A percentile compares a stretch with the other conserved stretches of the same genome.
phyloP scores from a whole-genome alignment of 306 rosid species.

The Trifolium subterraneum region DNA sequence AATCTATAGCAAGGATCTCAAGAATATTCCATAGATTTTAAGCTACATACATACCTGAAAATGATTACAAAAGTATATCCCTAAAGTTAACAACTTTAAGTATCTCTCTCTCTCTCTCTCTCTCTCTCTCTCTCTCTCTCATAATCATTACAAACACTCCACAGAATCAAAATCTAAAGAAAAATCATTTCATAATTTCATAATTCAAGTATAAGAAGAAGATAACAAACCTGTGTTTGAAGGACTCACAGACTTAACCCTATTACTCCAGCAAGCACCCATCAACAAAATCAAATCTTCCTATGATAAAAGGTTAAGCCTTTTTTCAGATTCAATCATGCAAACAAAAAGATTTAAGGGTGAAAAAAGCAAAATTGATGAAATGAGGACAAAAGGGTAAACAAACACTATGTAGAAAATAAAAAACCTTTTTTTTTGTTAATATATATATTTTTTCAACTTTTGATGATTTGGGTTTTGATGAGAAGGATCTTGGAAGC shows the following conservation, averaged over 20 bases:
- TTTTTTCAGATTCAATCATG: constrained; percentile 41
- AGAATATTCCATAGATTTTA: constrained; percentile 28
- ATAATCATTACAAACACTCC: constrained; percentile 22
- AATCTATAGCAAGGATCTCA: constrained; percentile 44
- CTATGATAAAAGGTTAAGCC: constrained; percentile 31
- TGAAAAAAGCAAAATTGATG: constrained; percentile 19
- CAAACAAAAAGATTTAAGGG: constrained; percentile 36
- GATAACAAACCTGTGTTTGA: constrained; percentile 61
- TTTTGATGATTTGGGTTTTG: constrained; percentile 45
- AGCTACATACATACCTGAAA: constrained; percentile 20
- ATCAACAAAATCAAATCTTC: constrained; percentile 55
- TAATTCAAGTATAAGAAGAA: constrained; percentile 4
- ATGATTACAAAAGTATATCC: constrained; percentile 18
- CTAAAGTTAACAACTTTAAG: constrained; percentile 37
- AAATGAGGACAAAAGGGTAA: constrained; percentile 6
- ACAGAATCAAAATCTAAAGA: constrained; percentile 15
- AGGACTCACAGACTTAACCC: constrained; percentile 72
- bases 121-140: too few relatives aligned
- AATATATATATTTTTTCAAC: background rate
- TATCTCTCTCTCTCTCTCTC: background rate
- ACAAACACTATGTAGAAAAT: too few relatives aligned
- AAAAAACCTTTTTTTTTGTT: background rate
- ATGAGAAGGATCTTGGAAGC: constrained; percentile 36
- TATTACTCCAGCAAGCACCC: constrained; percentile 96
- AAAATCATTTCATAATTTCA: constrained; percentile 9